These are phyloP conservation scores for Vinca minor DNA, from an alignment of 257 asterid genomes.

Conservation along the genomic window DNA sequence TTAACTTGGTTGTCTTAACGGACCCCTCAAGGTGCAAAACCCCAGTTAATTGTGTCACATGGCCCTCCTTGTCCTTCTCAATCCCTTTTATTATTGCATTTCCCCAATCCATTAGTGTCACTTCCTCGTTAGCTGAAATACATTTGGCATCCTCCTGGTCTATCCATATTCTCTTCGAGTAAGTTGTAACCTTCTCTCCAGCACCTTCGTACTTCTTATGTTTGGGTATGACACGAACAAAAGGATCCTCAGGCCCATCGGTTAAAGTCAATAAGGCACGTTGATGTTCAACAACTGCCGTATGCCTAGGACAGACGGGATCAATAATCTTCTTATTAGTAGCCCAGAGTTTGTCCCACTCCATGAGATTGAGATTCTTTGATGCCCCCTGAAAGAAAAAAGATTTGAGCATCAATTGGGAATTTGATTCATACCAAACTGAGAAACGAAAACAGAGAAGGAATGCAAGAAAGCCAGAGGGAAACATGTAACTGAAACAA, in stretches of 20 bases:
- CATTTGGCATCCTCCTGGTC: slow-evolving; percentile 81
- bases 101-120: slow-evolving; percentile 95
- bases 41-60: slow-evolving; percentile 56
- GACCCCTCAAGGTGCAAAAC: slow-evolving; percentile 83
- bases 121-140: slow-evolving; percentile 69
- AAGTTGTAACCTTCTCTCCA: slow-evolving; percentile 77
- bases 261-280: slow-evolving; percentile 53
- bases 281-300: slow-evolving; percentile 63
- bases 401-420: background rate
- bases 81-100: slow-evolving; percentile 75
- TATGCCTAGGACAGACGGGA: slow-evolving; percentile 93
- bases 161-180: slow-evolving; percentile 63
- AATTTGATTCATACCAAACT: background rate
- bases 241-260: slow-evolving; percentile 68
- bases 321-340: slow-evolving; percentile 86
- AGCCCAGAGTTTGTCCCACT: slow-evolving; percentile 99
- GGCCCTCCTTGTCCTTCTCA: slow-evolving; percentile 64
- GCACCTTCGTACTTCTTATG: slow-evolving; percentile 90
- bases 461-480: background rate
- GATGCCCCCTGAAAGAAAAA: slow-evolving; percentile 71
- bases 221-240: slow-evolving; percentile 63
- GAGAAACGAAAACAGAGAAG: background rate
- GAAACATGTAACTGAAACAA: background rate
- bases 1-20: slow-evolving; percentile 85
- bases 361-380: slow-evolving; percentile 97